Evolutionary conservation across 2,329 filamentous ascomycete genomes (phyloP).

Genomic region (Colletotrichum lini): DNA sequence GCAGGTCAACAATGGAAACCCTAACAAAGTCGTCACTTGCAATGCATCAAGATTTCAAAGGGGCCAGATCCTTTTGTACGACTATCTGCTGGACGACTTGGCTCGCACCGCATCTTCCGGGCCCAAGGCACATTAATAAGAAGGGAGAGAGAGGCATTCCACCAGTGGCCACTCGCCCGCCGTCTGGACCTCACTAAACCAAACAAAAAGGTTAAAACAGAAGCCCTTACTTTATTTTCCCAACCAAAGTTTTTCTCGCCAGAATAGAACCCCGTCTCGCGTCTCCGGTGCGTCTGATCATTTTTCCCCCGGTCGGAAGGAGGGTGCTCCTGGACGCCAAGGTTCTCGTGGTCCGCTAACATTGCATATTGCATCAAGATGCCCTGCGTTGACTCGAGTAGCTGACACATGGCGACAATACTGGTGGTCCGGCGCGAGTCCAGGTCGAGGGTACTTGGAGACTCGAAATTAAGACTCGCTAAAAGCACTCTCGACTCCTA

Average conservation of each 20-base stretch:
- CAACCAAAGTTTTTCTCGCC: slow-evolving; percentile 9
- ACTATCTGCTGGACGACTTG: slow-evolving; percentile 18
- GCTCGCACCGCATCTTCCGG: slow-evolving; percentile 26
- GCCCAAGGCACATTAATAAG: slow-evolving; percentile 22
- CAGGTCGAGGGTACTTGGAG: slow-evolving; percentile 21
- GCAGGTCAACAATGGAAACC: background rate
- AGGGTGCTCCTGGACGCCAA: slow-evolving; percentile 30
- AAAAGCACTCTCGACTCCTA: slow-evolving; percentile 10
- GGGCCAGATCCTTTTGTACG: slow-evolving; percentile 28
- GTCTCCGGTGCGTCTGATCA: slow-evolving; percentile 26
- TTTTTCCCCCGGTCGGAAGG: slow-evolving; percentile 24
- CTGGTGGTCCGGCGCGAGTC: background rate
- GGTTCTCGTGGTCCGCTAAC: slow-evolving; percentile 16
- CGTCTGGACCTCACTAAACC: slow-evolving; percentile 9
- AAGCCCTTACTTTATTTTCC: background rate
- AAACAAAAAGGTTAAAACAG: background rate
- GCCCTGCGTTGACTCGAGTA: slow-evolving; percentile 22
- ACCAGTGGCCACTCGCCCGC: background rate
- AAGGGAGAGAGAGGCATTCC: slow-evolving; percentile 14
- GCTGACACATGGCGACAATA: slow-evolving; percentile 18
- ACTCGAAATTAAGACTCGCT: background rate
- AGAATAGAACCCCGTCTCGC: slow-evolving; percentile 6
- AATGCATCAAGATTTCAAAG: background rate
- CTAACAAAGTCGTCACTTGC: background rate
- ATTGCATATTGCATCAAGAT: slow-evolving; percentile 22